Evolutionary conservation across 139 green algal species (phyloP).

Genomic region (Chlamydomonas applanata): DNA sequence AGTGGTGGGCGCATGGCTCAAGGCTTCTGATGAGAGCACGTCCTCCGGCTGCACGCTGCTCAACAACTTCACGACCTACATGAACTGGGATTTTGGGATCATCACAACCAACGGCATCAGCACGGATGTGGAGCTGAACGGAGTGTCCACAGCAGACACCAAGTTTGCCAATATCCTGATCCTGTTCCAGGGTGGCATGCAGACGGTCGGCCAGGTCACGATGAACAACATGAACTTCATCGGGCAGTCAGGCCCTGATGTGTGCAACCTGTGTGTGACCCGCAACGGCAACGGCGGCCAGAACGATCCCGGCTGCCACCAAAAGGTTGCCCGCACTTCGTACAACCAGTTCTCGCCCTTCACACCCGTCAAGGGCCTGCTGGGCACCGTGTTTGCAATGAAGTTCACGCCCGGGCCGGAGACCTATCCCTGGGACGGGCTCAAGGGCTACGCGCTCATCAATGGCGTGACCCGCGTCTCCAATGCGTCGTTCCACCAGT

Average conservation of each 20-base stretch:
- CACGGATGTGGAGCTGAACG: constrained; percentile 22
- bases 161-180: constrained; percentile 49
- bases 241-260: constrained; percentile 25
- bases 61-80: constrained; percentile 40
- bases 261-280: no score
- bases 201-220: not conserved
- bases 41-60: constrained; percentile 30
- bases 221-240: constrained; percentile 1
- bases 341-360: constrained; percentile 41
- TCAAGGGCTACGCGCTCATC: constrained; percentile 45
- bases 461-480: constrained; percentile 31
- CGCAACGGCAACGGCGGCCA: no score
- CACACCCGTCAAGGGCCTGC: constrained; percentile 28
- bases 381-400: constrained; percentile 39
- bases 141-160: constrained; percentile 41
- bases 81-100: constrained; percentile 66
- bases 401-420: constrained; percentile 46
- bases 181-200: constrained; percentile 23
- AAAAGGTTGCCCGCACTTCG: constrained; percentile 29
- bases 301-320: constrained; percentile 39
- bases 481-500: constrained; percentile 43
- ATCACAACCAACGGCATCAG: constrained; percentile 44
- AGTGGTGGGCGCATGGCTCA: constrained; percentile 18
- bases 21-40: not conserved
- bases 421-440: constrained; percentile 45